Percentiles rank a stretch among this genome's conserved stretches.
phyloP scores from a whole-genome alignment of 805 yeast genomes.

The Saccharomyces kudriavzevii region DNA sequence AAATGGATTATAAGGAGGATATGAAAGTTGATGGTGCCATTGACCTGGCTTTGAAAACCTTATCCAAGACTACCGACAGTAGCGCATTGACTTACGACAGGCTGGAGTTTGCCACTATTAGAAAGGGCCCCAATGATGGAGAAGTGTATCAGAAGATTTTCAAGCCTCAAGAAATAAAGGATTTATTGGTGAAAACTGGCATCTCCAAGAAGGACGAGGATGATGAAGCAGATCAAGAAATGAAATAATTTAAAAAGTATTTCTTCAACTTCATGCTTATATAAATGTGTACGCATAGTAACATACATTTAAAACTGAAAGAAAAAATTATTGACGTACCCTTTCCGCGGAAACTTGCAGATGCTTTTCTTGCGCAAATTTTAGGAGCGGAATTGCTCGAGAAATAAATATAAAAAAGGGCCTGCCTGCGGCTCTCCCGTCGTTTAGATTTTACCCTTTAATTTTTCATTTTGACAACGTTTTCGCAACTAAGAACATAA shows the following conservation, averaged over 20 bases:
- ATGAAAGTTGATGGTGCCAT: slow-evolving; percentile 66
- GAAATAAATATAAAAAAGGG: background rate
- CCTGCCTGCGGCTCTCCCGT: background rate
- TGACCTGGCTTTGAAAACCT: slow-evolving; percentile 80
- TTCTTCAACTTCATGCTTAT: background rate
- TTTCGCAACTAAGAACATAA: background rate
- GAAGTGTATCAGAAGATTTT: slow-evolving; percentile 63
- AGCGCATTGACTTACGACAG: slow-evolving; percentile 80
- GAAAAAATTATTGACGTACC: background rate
- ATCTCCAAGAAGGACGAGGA: slow-evolving; percentile 53
- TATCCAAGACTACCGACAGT: slow-evolving; percentile 89
- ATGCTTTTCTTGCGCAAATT: background rate
- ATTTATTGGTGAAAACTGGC: slow-evolving; percentile 62
- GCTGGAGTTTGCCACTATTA: slow-evolving; percentile 84
- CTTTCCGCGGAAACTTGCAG: background rate
- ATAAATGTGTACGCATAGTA: background rate
- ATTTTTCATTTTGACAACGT: background rate
- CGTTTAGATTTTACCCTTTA: background rate
- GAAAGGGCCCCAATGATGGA: slow-evolving; percentile 38
- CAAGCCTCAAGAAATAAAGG: slow-evolving; percentile 71
- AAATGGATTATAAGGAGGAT: slow-evolving; percentile 89
- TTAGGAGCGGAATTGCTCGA: background rate
- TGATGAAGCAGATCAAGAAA: slow-evolving; percentile 26
- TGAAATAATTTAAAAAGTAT: slow-evolving; percentile 13
- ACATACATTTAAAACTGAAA: background rate